Evolutionary conservation across 495 filamentous ascomycete genomes (phyloP), one percentile per base, ranked within the genome.

Genomic region (Aspergillus olivimuriae): DNA sequence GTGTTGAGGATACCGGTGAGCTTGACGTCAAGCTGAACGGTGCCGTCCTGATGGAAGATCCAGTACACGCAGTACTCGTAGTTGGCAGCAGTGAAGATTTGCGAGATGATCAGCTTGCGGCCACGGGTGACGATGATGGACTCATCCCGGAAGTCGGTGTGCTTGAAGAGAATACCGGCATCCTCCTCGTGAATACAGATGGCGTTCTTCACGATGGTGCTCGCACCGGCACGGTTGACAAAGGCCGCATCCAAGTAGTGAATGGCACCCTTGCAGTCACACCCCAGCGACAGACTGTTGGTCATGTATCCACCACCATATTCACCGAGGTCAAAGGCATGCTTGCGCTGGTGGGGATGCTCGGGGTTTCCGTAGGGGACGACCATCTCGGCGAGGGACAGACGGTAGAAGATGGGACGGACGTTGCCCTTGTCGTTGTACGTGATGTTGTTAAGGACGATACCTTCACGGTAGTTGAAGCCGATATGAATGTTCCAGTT

Each of bases 101-200:
- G 91, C 17, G 87, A 90, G 55, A 97, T 74, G 50, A 97, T 73
- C 43, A 97, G 75, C 56, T 94, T 95, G 11, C 90, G 79, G 22
- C 79, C 89, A 33, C 91, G 83, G 10, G 89, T 94, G 17, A 95
- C 86, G 41, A 94, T 84, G 37, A 83, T 78, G 0, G 84, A 86
- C 33, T 90, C 84, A 60, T 95, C 90, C 37, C 91, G 83, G 78
- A 94, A 96, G 62, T 97, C 90, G 35, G 81, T 87, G 70, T 97
- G 91, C 69, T 97, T 97, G 74, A 92, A 95, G 8, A 96, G 73
- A 46, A 97, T 92, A 4, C 91, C 91, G 3, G 78, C 76, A 54
- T 97, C 91, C 68, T 96, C 90, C 65, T 97, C 91, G 69, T 97
- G 91, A 47, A 95, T 89, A 61, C 91, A 97, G 58, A 97, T 89